Conservation (phyloP, 1,284 basidiomycete species). For the Tylopilus sp. region DNA sequence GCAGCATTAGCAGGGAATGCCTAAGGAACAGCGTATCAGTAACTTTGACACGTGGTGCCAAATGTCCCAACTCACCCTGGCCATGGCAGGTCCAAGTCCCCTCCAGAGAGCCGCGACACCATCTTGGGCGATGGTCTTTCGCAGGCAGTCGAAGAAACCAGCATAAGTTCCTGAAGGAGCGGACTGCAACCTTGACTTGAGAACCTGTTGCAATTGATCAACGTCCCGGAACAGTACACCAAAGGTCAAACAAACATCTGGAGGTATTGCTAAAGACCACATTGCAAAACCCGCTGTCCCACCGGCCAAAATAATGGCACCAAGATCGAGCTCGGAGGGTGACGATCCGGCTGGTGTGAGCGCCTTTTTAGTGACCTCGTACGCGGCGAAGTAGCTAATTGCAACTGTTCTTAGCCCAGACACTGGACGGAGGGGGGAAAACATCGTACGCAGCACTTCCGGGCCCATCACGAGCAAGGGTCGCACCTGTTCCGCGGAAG, state of each 20-base stretch:
- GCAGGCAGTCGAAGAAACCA: slow-evolving; percentile 90
- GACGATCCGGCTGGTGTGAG: slow-evolving; percentile 78
- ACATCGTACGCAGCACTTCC: slow-evolving; percentile 86
- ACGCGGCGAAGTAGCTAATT: slow-evolving; percentile 91
- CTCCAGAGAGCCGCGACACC: slow-evolving; percentile 92
- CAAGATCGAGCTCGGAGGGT: slow-evolving; percentile 80
- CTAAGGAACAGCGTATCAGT: slow-evolving; percentile 38
- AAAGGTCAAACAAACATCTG: slow-evolving; percentile 65
- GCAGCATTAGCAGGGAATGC: slow-evolving; percentile 94
- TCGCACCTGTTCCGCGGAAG: slow-evolving; percentile 91
- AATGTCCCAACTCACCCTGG: slow-evolving; percentile 57
- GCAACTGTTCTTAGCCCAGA: slow-evolving; percentile 3
- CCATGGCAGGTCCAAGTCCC: slow-evolving; percentile 97
- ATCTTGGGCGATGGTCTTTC: slow-evolving; percentile 91
- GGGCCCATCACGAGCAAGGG: slow-evolving; percentile 92
- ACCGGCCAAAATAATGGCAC: slow-evolving; percentile 89
- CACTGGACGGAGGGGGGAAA: not conserved
- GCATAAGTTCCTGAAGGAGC: slow-evolving; percentile 95
- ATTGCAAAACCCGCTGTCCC: slow-evolving; percentile 96
- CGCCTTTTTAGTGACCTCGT: slow-evolving; percentile 89
- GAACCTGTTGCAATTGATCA: slow-evolving; percentile 55
- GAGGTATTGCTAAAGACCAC: slow-evolving; percentile 95
- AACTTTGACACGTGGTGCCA: not conserved
- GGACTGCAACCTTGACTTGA: slow-evolving; percentile 97
- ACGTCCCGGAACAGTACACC: not conserved